phyloP scores from a whole-genome alignment of 306 rosid genomes.

The Hippophae rhamnoides region DNA sequence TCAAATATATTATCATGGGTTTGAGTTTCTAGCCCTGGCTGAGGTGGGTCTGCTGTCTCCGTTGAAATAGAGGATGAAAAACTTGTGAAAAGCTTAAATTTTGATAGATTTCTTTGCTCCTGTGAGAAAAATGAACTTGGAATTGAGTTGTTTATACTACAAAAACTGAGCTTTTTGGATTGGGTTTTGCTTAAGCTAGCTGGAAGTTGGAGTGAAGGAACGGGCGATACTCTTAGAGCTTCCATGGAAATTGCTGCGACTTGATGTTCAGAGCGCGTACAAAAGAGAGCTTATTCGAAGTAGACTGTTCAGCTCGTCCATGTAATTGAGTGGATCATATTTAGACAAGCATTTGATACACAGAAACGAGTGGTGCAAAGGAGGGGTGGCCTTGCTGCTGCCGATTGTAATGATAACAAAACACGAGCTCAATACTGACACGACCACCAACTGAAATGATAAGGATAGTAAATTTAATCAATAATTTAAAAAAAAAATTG shows the following conservation, averaged over 20 bases:
- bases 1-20: constrained; percentile 41
- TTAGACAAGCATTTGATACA: too few relatives aligned
- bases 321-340: too few relatives aligned
- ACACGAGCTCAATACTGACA: too few relatives aligned
- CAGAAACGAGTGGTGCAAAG: too few relatives aligned
- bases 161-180: constrained; percentile 23
- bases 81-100: constrained; percentile 40
- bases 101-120: constrained; percentile 14
- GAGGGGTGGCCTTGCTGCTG: too few relatives aligned
- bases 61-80: constrained; percentile 43
- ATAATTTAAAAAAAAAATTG: too few relatives aligned
- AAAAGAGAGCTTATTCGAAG: neutral
- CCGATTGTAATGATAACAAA: too few relatives aligned
- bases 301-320: too few relatives aligned
- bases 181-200: constrained; percentile 17
- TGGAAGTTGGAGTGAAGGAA: constrained; percentile 33
- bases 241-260: constrained; percentile 32
- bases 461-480: too few relatives aligned
- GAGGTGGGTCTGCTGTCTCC: constrained; percentile 28
- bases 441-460: too few relatives aligned
- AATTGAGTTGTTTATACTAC: neutral
- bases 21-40: constrained; percentile 21
- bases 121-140: constrained; percentile 20
- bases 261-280: constrained; percentile 6
- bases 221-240: constrained; percentile 28